Evolutionary conservation across 179 eudicot species (phyloP), one percentile per base, ranked within the genome.

Genomic region (Spinacia oleracea): DNA sequence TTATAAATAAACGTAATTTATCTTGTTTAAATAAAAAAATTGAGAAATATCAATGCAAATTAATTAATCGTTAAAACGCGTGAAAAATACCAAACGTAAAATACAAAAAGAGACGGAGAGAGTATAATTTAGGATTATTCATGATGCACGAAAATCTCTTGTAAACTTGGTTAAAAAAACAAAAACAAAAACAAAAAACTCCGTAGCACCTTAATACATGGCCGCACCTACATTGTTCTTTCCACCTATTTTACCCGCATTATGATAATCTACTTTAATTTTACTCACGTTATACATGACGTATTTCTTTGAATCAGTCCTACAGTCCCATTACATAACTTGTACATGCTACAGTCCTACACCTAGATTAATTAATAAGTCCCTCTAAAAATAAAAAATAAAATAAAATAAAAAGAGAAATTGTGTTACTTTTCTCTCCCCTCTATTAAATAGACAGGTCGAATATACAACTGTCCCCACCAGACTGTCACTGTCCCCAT

Each of bases 381-480:
- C 4, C 48, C 34, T 32, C 35, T 32, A 70, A 60, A 20, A 38
- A 12, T 27, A 8, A n/a, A 42, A 12, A 3, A 7, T 23, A 6
- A 34, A 34, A 38, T 66, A 14, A 67, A 5, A 9, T 0, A 59
- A 21, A 27, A 32, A 70, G 2, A 70, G 31, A 12, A 20, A 10
- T 38, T 27, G 2, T 20, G 46, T 23, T 62, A 31, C 29, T 51
- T 45, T 8, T 68, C 63, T 81, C 72, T 18, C 45, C 40, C 72
- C 25, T 74, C 74, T 27, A 70, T 56, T 55, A 74, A 45, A 27
- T 42, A 75, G 82, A 82, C 79, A 82, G 85, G 66, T 74, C 79
- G 72, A 79, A 78, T 79, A 64, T 75, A 83, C 85, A 83, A 76
- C 77, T 83, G 73, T 73, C 56, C 67, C 73, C 78, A 76, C 74